A percentile compares a stretch with the other conserved stretches of the same genome.
Evolutionary conservation across 768 basidiomycete species (phyloP).

Genomic region (Collybiopsis confluens): DNA sequence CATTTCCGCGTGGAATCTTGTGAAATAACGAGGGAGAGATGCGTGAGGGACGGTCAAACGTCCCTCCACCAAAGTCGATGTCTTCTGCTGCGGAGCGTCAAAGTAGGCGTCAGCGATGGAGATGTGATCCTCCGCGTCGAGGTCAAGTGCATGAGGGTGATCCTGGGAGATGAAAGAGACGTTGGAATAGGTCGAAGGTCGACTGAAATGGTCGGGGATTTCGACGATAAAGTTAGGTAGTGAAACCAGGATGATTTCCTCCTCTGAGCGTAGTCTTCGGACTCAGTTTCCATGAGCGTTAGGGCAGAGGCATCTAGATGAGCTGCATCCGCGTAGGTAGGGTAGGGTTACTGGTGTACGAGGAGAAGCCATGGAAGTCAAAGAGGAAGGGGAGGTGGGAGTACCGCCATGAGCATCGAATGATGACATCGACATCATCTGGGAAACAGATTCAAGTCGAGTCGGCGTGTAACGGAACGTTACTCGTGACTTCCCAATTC

Average conservation of each 20-base stretch:
- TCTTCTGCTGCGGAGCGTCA: not conserved
- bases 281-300: too few relatives aligned
- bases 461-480: too few relatives aligned
- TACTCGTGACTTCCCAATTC: too few relatives aligned
- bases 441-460: not conserved
- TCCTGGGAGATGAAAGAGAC: not conserved
- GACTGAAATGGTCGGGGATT: not conserved
- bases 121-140: not conserved
- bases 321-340: not conserved
- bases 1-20: too few relatives aligned
- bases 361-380: not conserved
- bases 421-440: not conserved
- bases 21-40: too few relatives aligned
- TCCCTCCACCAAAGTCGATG: too few relatives aligned
- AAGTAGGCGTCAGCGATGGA: conserved; percentile 1
- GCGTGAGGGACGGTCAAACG: too few relatives aligned
- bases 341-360: not conserved
- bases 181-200: not conserved
- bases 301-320: not conserved
- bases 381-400: not conserved
- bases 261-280: not conserved
- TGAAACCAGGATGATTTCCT: not conserved
- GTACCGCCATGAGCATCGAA: not conserved
- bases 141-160: too few relatives aligned
- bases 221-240: not conserved